phyloP scores from a whole-genome alignment of 305 asterid species.

The Coffea humblotiana region DNA sequence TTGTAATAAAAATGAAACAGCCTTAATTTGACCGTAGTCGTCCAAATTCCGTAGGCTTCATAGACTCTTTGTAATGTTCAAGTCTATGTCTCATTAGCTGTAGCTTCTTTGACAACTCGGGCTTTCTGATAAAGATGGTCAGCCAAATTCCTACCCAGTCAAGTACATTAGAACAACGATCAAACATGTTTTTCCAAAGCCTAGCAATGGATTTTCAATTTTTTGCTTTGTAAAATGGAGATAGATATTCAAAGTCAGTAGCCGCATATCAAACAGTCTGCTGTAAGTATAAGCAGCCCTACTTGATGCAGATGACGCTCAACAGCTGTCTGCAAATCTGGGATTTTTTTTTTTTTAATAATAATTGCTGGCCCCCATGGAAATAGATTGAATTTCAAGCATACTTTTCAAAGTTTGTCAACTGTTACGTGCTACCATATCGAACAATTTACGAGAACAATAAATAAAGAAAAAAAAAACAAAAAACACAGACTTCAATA shows the following conservation, averaged over 20 bases:
- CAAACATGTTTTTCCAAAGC: background rate
- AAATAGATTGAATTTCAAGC: background rate
- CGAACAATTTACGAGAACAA: background rate
- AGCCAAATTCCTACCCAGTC: background rate
- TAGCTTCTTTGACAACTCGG: background rate
- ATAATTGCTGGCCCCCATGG: constrained; percentile 6
- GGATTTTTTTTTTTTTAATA: background rate
- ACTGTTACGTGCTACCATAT: background rate
- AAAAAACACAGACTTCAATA: background rate
- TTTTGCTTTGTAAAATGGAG: background rate
- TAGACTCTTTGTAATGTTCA: background rate
- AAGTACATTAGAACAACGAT: background rate
- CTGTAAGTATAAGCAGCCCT: background rate
- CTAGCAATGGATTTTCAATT: background rate
- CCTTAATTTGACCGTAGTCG: background rate
- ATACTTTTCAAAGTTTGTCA: background rate
- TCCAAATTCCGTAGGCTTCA: background rate
- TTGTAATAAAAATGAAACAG: too few species aligned
- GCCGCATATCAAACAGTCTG: background rate
- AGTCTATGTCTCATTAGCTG: too few species aligned
- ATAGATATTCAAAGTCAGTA: background rate
- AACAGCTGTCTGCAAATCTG: background rate
- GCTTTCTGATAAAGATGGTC: background rate
- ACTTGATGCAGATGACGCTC: too few species aligned
- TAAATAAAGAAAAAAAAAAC: background rate